Conservation (phyloP, 2,329 filamentous ascomycete species). For the Paecilomyces sp. region DNA sequence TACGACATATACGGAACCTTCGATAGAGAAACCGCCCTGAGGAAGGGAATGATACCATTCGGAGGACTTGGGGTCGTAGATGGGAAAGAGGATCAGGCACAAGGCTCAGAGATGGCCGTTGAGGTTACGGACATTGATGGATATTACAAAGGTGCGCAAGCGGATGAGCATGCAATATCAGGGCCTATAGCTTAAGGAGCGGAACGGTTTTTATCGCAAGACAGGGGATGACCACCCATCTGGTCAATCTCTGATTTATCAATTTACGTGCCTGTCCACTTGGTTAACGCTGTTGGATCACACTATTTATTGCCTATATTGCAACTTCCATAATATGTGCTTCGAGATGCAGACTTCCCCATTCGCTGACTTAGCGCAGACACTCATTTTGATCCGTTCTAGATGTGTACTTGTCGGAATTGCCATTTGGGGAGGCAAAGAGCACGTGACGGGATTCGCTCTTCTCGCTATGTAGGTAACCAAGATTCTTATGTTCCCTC, state of each 20-base stretch:
- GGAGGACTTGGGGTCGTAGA: neutral
- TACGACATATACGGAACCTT: neutral
- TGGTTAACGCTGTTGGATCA: neutral
- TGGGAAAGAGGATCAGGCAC: neutral
- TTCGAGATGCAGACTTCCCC: neutral
- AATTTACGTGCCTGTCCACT: neutral
- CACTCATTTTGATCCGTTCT: neutral
- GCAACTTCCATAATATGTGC: neutral
- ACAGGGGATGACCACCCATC: neutral
- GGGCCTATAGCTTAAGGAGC: neutral
- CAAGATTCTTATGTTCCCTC: too few species aligned
- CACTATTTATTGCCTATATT: neutral
- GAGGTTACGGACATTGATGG: neutral
- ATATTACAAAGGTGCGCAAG: neutral
- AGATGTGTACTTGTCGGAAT: slow-evolving; percentile 2
- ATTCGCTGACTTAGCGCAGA: neutral
- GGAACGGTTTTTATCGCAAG: neutral
- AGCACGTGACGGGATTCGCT: neutral
- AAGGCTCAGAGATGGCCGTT: neutral
- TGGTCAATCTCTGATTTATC: neutral
- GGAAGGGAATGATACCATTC: neutral
- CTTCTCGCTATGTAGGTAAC: too few species aligned
- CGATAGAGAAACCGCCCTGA: neutral
- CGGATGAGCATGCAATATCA: neutral
- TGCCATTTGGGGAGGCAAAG: slow-evolving; percentile 1